Base-by-base conservation (phyloP, 1,139 yeast species). In the Blastobotrys ciferrii region DNA sequence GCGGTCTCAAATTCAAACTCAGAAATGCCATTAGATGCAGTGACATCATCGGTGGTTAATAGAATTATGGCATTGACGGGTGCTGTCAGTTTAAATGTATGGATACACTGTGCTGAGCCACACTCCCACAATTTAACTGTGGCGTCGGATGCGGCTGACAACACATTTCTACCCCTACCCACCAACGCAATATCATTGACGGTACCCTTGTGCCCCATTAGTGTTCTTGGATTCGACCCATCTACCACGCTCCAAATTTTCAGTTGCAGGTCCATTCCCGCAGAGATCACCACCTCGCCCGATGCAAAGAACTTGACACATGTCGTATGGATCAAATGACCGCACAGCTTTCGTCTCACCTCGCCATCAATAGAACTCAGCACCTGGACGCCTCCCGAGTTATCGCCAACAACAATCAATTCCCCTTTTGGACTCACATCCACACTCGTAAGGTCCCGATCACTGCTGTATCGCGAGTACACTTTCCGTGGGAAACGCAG, bases 101-200 rank as follows among this genome's bases (percentile, higher is more conserved):
- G 65, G 6, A 83, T 60, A 2, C 66, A 60, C 15, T 61, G 49
- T 0, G 82, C 87, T 1, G 76, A 61, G 0, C 86, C 83, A 59
- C 86, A 77, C 57, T 86, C 92, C 89, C 88, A 85, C 36, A 86
- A 58, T 41, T 68, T 70, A 1, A 82, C 69, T 0, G 76, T 61
- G 0, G 86, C 85, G 58, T 81, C 85, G 4, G 20, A 25, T 1
- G 57, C 44, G 5, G 60, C 58, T 30, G 69, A 74, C 23, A 83
- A 53, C 52, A 86, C 70, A 58, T 85, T 84, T 32, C 92, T 67
- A 1, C 94, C 94, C 15, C 78, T 65, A 0, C 81, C 88, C 25
- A 85, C 66, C 33, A 65, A 44, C 2, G 64, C 72, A 1, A 78
- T 53, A 51, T 71, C 81, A 1, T 77, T 74, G 14, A 84, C 69